Base-by-base conservation (phyloP, 2,329 filamentous ascomycete species). In the Claviceps purpurea region DNA sequence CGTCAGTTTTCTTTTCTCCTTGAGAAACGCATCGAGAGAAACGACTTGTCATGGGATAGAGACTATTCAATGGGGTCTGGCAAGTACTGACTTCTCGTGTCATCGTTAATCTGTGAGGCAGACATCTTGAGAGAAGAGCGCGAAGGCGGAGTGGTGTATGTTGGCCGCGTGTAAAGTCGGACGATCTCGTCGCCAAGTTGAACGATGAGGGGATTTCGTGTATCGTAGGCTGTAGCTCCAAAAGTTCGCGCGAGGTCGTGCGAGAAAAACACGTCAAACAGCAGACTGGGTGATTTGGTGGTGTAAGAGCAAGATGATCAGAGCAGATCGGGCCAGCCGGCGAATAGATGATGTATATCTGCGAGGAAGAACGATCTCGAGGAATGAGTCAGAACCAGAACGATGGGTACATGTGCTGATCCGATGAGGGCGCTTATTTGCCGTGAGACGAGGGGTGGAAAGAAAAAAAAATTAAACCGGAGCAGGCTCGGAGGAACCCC, bases 61-160 rank as follows among this genome's bases (percentile, higher is more conserved):
- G n/a, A 18, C 22, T 34, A 3, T 11, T 34, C 10, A 34, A 34
- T 34, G 4, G 30, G 3, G 30, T 38, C 2, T 5, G 24, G 30
- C 42, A 18, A 42, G 53, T 16, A 66, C 68, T 68, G 49, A 70
- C 68, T 64, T 66, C 68, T 64, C 50, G 67, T 69, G 55, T 76
- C 73, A 62, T 76, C 73, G 49, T 72, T 68, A 55, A 65, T 65
- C 54, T 71, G 65, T 51, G 69, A 58, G 59, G 66, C 68, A 55
- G 71, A 65, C 71, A 74, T 73, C 47, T 50, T 67, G 56, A 43
- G 6, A 5, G n/a, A 20, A 5, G 4, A 18, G 41, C 13, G 42
- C 11, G n/a, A 42, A 39, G 37, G 20, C 38, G 40, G 6, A 34
- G 16, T 39, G 20, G 40, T 30, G 22, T 43, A 22, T 14, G 8